A percentile compares a stretch with the other conserved stretches of the same genome.
Conservation (phyloP, 345 rosid genomes). For the Arabis hirsuta region DNA sequence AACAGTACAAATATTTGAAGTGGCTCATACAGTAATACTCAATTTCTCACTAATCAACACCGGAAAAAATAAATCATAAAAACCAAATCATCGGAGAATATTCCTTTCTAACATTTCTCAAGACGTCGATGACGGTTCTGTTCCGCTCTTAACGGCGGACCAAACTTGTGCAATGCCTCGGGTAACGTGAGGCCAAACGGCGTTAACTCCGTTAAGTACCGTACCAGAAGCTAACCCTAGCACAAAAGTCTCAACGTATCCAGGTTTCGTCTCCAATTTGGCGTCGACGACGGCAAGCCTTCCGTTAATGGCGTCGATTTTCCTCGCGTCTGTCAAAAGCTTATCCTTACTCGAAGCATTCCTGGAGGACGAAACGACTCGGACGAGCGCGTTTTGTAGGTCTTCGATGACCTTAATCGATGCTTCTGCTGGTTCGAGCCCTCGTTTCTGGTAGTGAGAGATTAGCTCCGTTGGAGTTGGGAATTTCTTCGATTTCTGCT, state of each 20-base stretch:
- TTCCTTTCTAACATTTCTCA: conserved; percentile 5
- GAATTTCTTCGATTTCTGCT: conserved; percentile 45
- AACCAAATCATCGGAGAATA: not conserved
- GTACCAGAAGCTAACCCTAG: conserved; percentile 77
- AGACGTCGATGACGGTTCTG: conserved; percentile 54
- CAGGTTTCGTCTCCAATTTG: conserved; percentile 88
- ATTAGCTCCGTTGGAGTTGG: conserved; percentile 78
- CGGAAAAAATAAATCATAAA: not conserved
- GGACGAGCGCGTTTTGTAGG: conserved; percentile 71
- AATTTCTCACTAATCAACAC: not conserved
- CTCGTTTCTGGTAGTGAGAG: conserved; percentile 74
- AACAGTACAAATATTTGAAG: conserved; percentile 6
- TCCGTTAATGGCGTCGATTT: conserved; percentile 59
- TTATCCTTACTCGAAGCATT: conserved; percentile 52
- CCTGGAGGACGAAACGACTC: conserved; percentile 57
- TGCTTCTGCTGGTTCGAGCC: conserved; percentile 74
- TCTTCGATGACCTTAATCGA: conserved; percentile 84
- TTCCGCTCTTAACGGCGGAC: conserved; percentile 62
- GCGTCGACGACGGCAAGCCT: conserved; percentile 75
- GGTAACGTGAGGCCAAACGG: conserved; percentile 62
- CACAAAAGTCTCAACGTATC: conserved; percentile 60
- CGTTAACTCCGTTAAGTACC: conserved; percentile 57
- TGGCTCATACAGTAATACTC: conserved; percentile 5
- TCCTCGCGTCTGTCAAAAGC: conserved; percentile 54
- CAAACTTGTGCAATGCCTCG: conserved; percentile 65